Evolutionary conservation across 305 asterid genomes (phyloP).

Genomic region (Fraxinus latifolia): DNA sequence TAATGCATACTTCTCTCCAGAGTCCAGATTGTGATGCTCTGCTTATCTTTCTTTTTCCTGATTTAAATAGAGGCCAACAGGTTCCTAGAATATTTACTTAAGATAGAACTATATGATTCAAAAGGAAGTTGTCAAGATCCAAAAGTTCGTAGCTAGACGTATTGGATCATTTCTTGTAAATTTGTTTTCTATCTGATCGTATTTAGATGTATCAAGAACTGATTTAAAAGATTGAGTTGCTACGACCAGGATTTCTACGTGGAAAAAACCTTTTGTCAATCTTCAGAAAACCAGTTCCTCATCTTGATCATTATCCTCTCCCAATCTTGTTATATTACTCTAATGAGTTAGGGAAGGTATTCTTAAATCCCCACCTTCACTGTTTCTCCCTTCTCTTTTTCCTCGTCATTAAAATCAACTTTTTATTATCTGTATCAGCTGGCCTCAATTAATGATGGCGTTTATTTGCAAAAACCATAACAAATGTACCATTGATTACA

Average conservation of each 20-base stretch:
- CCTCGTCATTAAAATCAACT: not conserved
- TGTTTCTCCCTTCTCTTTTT: not conserved
- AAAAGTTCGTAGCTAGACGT: not conserved
- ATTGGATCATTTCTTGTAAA: not conserved
- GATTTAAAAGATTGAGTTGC: not conserved
- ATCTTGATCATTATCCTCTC: not conserved
- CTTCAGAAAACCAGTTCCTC: not conserved
- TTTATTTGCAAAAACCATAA: not conserved
- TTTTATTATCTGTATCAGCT: not conserved
- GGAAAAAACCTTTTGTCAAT: not conserved
- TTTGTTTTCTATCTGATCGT: not conserved
- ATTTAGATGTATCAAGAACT: not conserved
- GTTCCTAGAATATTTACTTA: not conserved
- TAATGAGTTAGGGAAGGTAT: not conserved
- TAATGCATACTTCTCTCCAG: constrained; percentile 21
- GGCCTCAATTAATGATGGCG: not conserved
- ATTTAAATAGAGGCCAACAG: not conserved
- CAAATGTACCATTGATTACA: not conserved
- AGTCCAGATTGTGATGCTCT: not conserved
- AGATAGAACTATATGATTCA: not conserved
- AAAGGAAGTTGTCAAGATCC: not conserved
- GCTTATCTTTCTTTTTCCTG: not conserved
- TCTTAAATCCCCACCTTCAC: not conserved
- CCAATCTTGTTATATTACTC: not conserved
- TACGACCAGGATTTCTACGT: not conserved